Percentiles rank a stretch among this genome's conserved stretches.
phyloP scores from a whole-genome alignment of 2,329 filamentous ascomycete genomes.

The Aschersonia sp. region DNA sequence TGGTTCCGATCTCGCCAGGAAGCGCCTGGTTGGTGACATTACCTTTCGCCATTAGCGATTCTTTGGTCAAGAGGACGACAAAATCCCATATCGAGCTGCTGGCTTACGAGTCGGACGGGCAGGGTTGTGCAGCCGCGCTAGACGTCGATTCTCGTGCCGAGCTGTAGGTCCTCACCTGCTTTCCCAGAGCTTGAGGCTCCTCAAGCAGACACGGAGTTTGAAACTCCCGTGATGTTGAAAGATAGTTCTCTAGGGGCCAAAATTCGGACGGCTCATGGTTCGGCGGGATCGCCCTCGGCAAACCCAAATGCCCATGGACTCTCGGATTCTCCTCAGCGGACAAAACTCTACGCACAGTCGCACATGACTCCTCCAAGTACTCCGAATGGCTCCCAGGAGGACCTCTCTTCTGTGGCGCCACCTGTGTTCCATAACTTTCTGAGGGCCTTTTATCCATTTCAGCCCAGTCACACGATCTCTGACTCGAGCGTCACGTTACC shows the following conservation, averaged over 20 bases:
- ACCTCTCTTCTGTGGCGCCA: constrained; percentile 31
- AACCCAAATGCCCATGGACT: constrained; percentile 15
- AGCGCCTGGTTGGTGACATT: background rate
- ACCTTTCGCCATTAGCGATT: no score
- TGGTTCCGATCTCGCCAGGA: no score
- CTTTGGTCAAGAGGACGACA: no score
- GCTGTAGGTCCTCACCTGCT: background rate
- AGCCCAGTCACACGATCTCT: constrained; percentile 61
- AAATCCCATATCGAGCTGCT: no score
- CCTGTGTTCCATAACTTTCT: constrained; percentile 87
- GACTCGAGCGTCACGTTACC: constrained; percentile 80
- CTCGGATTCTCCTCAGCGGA: constrained; percentile 15
- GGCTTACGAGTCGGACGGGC: background rate
- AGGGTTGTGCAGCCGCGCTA: background rate
- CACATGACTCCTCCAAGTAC: constrained; percentile 70
- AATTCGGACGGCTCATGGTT: constrained; percentile 45
- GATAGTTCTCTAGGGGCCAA: constrained; percentile 37
- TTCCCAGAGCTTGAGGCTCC: constrained; percentile 14
- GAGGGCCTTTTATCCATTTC: constrained; percentile 85
- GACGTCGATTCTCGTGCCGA: background rate
- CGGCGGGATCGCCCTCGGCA: constrained; percentile 29
- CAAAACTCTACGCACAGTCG: constrained; percentile 30
- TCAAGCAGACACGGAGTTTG: constrained; percentile 10
- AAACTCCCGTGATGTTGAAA: constrained; percentile 21
- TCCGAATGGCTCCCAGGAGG: constrained; percentile 53